These are phyloP conservation scores for Pseudocercospora eumusae DNA, from an alignment of 2,329 filamentous ascomycete genomes.

Conservation along the genomic window DNA sequence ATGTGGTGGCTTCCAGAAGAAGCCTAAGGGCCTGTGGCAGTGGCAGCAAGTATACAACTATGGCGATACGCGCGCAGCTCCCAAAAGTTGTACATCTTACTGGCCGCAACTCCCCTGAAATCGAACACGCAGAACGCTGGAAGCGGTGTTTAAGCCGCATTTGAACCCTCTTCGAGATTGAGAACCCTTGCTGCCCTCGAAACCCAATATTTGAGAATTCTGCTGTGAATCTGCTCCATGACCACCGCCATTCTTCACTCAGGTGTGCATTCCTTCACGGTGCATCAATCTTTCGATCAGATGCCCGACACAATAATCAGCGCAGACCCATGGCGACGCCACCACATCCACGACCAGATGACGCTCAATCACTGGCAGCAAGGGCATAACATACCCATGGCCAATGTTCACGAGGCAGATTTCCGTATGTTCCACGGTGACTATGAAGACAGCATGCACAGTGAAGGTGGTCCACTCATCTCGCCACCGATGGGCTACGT, in stretches of 20 bases:
- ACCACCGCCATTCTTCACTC: constrained; percentile 24
- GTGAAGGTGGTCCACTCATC: constrained; percentile 27
- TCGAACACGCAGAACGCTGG: constrained; percentile 16
- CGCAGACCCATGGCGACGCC: constrained; percentile 28
- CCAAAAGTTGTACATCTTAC: constrained; percentile 1
- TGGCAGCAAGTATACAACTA: constrained; percentile 5
- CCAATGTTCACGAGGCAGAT: constrained; percentile 34
- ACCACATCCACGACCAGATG: constrained; percentile 29
- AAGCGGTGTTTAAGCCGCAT: constrained; percentile 25
- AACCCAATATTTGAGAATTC: constrained; percentile 30
- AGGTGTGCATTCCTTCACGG: constrained; percentile 23
- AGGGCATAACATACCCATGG: constrained; percentile 26
- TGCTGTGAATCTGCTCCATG: no score
- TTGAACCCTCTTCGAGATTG: constrained; percentile 28
- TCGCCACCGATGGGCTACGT: constrained; percentile 32
- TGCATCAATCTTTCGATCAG: constrained; percentile 21
- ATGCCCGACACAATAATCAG: constrained; percentile 23
- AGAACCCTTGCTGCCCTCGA: constrained; percentile 21
- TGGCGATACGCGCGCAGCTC: constrained; percentile 7
- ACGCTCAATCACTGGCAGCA: constrained; percentile 29
- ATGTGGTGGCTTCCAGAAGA: constrained; percentile 12
- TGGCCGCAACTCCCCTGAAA: constrained; percentile 10
- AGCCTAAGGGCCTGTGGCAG: constrained; percentile 13
- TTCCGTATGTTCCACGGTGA: constrained; percentile 35
- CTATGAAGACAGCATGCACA: constrained; percentile 27